A percentile compares a stretch with the other conserved stretches of the same genome.
Evolutionary conservation across 2,329 filamentous ascomycete genomes (phyloP).

Genomic region (Tolypocladium amazonense): DNA sequence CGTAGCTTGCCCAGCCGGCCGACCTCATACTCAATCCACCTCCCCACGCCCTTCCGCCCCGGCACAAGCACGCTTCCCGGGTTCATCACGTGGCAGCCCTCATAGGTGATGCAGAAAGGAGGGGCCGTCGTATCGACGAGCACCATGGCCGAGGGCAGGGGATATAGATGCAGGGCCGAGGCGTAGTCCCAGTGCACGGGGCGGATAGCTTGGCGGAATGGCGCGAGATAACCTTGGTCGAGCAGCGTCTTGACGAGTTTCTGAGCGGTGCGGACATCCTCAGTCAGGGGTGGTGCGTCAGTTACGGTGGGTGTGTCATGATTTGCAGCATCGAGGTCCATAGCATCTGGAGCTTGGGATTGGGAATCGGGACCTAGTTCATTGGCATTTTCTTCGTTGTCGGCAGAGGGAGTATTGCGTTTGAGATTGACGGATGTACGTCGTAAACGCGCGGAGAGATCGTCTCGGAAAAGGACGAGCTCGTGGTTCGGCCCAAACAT

Average conservation of each 20-base stretch:
- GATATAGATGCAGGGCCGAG: slow-evolving; percentile 69
- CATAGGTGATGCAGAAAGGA: slow-evolving; percentile 81
- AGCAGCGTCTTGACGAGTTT: slow-evolving; percentile 85
- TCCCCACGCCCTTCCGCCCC: slow-evolving; percentile 55
- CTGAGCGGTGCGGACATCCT: slow-evolving; percentile 50
- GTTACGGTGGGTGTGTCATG: slow-evolving; percentile 8
- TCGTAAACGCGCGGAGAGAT: slow-evolving; percentile 69
- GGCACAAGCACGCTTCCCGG: slow-evolving; percentile 67
- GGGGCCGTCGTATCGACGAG: slow-evolving; percentile 74
- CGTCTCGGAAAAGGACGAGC: slow-evolving; percentile 77
- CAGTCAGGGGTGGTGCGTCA: slow-evolving; percentile 13
- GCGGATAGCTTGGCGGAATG: slow-evolving; percentile 69
- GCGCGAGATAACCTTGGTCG: slow-evolving; percentile 80
- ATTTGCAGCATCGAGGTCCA: slow-evolving; percentile 28
- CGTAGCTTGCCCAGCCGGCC: slow-evolving; percentile 50
- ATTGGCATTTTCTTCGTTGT: slow-evolving; percentile 14
- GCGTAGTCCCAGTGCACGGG: slow-evolving; percentile 89
- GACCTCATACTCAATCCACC: slow-evolving; percentile 83
- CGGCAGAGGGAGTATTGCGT: slow-evolving; percentile 21
- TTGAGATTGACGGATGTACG: slow-evolving; percentile 66
- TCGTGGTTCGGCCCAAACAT: slow-evolving; percentile 86
- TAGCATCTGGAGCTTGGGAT: slow-evolving; percentile 16
- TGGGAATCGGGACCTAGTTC: slow-evolving; percentile 5
- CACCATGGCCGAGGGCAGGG: slow-evolving; percentile 73
- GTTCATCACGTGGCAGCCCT: slow-evolving; percentile 94